Evolutionary conservation across 2,329 filamentous ascomycete genomes (phyloP), one percentile per base, ranked within the genome.

Genomic region (Gaeumannomyces tritici): DNA sequence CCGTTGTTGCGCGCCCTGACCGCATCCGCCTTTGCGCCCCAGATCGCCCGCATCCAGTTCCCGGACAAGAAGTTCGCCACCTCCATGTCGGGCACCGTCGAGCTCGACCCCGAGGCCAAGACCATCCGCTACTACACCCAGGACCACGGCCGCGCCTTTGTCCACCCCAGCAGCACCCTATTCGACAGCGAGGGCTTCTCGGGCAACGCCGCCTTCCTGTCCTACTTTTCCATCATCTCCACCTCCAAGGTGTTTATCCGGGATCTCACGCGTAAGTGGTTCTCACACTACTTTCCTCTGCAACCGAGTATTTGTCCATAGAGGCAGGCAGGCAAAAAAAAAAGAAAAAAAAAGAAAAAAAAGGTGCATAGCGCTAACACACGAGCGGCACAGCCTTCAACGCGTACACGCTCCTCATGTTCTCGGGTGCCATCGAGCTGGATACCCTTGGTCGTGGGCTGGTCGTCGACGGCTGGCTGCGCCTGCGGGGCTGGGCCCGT

Each of bases 1-100:
- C 73, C 80, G 18, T 80, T 92, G 29, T 77, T 91, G 26, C 85
- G 89, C 27, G 89, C 88, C 1, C 76, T 92, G 28, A 83, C 90
- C 29, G 89, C 89, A 4, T 88, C 87, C 4, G 86, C 89, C 3
- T 91, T 91, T 73, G 84, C 86, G 33, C 95, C 95, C 0, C 93
- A 98, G 74, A 86, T 97, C 66, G 92, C 92, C 18, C 86, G 93
- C 61, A 96, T 99, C 71, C 89, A 92, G 66, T 91, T 97, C 68
- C 95, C 95, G 0, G 91, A 96, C 76, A 96, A 96, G 79, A 98
- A 97, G 74, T 99, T 96, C 74, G 90, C 90, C 15, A 86, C 88
- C 47, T 91, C 90, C 2, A 85, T 96, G 66, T 90, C 91, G 1
- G 95, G 95, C 9, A 91, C 95, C 0, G 90, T 98, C 1, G 93